Conservation (phyloP, 768 basidiomycete genomes). For the Hydnomerulius pinastri region DNA sequence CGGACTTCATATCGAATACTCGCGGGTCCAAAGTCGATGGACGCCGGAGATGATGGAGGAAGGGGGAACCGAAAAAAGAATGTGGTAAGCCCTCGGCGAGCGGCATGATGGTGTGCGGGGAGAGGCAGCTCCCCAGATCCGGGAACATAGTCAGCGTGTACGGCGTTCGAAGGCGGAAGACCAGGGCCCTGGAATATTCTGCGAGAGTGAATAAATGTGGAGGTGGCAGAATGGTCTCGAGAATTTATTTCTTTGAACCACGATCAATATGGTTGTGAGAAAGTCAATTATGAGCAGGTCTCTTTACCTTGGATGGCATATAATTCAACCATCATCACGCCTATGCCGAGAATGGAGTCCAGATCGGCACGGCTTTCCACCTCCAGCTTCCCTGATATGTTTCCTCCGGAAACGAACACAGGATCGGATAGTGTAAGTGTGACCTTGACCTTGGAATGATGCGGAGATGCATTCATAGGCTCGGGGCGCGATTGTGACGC, state of each 20-base stretch:
- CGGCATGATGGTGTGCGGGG: conserved; percentile 67
- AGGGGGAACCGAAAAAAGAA: conserved; percentile 81
- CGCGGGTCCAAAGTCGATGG: conserved; percentile 72
- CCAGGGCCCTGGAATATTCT: conserved; percentile 81
- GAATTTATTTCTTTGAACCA: conserved; percentile 65
- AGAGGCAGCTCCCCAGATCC: conserved; percentile 58
- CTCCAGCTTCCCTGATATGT: conserved; percentile 75
- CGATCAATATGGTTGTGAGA: conserved; percentile 2
- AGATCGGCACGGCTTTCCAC: conserved; percentile 76
- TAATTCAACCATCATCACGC: conserved; percentile 76
- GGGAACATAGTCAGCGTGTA: conserved; percentile 54
- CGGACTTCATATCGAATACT: conserved; percentile 71
- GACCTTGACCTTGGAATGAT: conserved; percentile 79
- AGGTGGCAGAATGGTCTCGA: conserved; percentile 78
- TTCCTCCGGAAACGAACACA: conserved; percentile 64
- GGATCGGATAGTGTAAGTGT: conserved; percentile 59
- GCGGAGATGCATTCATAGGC: conserved; percentile 81
- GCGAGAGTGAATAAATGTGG: conserved; percentile 69
- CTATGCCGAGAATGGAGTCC: conserved; percentile 64
- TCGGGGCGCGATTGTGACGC: conserved; percentile 41
- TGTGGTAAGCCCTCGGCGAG: conserved; percentile 73
- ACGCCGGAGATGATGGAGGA: conserved; percentile 65
- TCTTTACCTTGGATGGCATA: conserved; percentile 66
- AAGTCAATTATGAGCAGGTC: background rate
- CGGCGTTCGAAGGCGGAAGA: conserved; percentile 83